Conservation (phyloP, 345 rosid genomes). For the Cardamine resedifolia region DNA sequence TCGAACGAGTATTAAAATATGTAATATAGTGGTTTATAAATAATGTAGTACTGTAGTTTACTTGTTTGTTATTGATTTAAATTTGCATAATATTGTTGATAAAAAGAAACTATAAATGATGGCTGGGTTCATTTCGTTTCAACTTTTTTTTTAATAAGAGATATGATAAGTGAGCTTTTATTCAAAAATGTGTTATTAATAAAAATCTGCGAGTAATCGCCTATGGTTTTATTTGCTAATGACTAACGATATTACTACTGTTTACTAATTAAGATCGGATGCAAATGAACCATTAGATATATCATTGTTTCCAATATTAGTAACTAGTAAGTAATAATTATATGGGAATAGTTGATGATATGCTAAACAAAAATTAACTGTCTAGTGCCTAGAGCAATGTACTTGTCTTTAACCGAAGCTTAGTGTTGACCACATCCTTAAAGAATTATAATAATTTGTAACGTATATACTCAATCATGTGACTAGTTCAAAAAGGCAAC, state of each 20-base stretch:
- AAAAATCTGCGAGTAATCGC: not conserved
- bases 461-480: conserved; percentile 30
- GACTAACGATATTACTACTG: not conserved
- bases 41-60: too few species aligned
- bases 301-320: not conserved
- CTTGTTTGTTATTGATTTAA: too few species aligned
- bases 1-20: not conserved
- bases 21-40: too few species aligned
- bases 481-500: conserved; percentile 20
- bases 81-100: not conserved
- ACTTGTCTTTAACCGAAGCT: conserved; percentile 22
- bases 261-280: not conserved
- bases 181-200: not conserved
- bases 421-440: conserved; percentile 24
- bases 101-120: not conserved
- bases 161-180: not conserved
- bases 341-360: not conserved
- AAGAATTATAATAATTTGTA: conserved; percentile 1
- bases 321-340: not conserved
- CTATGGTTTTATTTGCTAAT: not conserved
- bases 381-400: conserved; percentile 24
- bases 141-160: not conserved
- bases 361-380: conserved; percentile 14
- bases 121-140: not conserved
- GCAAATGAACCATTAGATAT: not conserved